Percentiles rank a stretch among this genome's conserved stretches.
These are phyloP conservation scores for Paraphoma chrysanthemicola DNA, from an alignment of 2,329 filamentous ascomycete genomes.

Conservation along the genomic window DNA sequence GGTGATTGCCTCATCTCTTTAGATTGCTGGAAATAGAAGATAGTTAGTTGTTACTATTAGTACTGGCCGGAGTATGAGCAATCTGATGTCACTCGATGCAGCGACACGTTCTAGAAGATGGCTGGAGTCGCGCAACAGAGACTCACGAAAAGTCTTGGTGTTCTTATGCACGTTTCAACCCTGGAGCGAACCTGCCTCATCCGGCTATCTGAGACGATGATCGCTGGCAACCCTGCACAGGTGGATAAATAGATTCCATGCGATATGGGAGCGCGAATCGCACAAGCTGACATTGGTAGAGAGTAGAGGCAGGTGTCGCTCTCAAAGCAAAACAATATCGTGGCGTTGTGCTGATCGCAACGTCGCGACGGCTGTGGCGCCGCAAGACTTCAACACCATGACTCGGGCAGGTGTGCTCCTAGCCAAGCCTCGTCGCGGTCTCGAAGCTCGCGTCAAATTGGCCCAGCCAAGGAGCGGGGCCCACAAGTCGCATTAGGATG, in stretches of 20 bases:
- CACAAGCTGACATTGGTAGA: no score
- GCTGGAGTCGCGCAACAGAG: background rate
- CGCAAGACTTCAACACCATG: conserved; percentile 4
- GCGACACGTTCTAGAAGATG: no score
- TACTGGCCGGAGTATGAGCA: no score
- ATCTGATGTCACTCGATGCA: no score
- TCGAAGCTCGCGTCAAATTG: background rate
- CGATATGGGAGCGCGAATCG: no score
- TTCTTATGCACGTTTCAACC: conserved; percentile 11
- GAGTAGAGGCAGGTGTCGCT: background rate
- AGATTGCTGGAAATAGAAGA: no score
- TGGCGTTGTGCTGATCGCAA: background rate
- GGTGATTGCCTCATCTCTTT: no score
- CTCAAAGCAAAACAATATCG: background rate
- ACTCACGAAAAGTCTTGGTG: conserved; percentile 10
- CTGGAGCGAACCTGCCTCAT: conserved; percentile 6
- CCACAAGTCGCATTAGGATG: conserved; percentile 6
- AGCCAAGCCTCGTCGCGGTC: background rate
- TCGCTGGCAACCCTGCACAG: background rate
- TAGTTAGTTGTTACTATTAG: no score
- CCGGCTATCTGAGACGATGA: conserved; percentile 7
- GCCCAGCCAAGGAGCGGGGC: background rate
- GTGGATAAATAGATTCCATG: background rate
- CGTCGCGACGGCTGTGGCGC: background rate
- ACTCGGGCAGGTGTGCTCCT: background rate